Percentiles rank a stretch among this genome's conserved stretches.
Evolutionary conservation across 768 basidiomycete species (phyloP).

Genomic region (Dioszegia crocea): DNA sequence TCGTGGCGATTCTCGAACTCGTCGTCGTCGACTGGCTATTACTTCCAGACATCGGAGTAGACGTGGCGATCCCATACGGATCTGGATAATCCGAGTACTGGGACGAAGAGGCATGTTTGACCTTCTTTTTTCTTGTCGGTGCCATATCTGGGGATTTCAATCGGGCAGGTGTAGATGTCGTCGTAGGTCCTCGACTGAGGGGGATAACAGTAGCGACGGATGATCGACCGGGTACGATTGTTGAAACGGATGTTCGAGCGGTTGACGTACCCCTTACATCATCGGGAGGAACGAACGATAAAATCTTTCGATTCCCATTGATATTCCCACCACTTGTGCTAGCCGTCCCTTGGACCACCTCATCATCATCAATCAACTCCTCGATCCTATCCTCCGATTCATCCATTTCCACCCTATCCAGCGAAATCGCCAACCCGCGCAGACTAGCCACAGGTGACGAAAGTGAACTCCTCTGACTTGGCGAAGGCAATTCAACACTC

Average conservation of each 20-base stretch:
- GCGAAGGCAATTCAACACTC: neutral
- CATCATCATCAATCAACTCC: constrained; percentile 10
- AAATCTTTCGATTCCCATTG: neutral
- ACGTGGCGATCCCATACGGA: constrained; percentile 28
- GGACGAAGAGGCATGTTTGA: neutral
- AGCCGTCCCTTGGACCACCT: neutral
- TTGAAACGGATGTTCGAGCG: constrained; percentile 5
- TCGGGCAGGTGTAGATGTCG: neutral
- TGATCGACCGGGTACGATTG: neutral
- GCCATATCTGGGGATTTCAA: neutral
- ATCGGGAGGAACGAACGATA: constrained; percentile 14
- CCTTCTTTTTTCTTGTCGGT: neutral
- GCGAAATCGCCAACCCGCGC: constrained; percentile 2
- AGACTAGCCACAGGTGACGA: neutral
- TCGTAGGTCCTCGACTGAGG: neutral
- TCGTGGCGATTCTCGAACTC: neutral
- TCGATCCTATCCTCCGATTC: constrained; percentile 16
- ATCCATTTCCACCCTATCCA: constrained; percentile 21
- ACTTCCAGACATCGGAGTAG: neutral
- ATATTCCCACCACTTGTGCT: too few relatives aligned
- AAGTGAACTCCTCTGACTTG: neutral
- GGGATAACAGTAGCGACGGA: neutral
- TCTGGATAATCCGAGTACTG: constrained; percentile 25
- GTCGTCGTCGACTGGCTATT: neutral
- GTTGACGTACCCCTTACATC: neutral